Base-by-base conservation (phyloP, 2,329 filamentous ascomycete genomes). In the Seiridium unicorne region DNA sequence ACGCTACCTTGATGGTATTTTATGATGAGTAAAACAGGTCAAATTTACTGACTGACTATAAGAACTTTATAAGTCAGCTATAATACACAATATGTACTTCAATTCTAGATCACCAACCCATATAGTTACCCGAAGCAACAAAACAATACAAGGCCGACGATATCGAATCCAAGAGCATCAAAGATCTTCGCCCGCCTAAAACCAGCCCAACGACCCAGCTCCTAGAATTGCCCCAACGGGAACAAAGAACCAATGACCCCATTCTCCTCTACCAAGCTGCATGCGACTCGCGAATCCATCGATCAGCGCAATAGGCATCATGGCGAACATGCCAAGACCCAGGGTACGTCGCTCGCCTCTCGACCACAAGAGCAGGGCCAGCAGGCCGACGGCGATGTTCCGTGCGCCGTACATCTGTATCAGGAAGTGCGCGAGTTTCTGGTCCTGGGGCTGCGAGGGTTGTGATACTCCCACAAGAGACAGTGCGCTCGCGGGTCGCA, bases 261-360 rank as follows among this genome's bases (percentile, higher is more conserved):
- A 55, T 32, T 55, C 53, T 18, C 53, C 53, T 13, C 53, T 26
- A n/a, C 40, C 53, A 38, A 55, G 42, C 53, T 55, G 53, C n/a
- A 13, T n/a, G 6, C 53, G 53, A 38, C 53, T 55, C 36, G 44
- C 40, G 36, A 55, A 55, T 11, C 53, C 53, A 32, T 55, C 53
- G 36, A 55, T 40, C 7, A 55, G n/a, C 6, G 53, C 53, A n/a
- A 46, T 38, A 18, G 53, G 53, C 40, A 55, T 36, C 26, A 13
- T 13, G n/a, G 53, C 53, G 7, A 55, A 38, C 53, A 55, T 55
- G 11, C 18, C 18, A 31, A 26, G 31, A 10, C 53, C 53, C 7
- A 55, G 53, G 2, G 53, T 55, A n/a, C 32, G 32, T 10, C 40
- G 40, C 26, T 55, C 53, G n/a, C 53, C 53, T 13, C 53, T 36